Evolutionary conservation across 1,284 basidiomycete genomes (phyloP), one percentile per base, ranked within the genome.

Genomic region (Tylopilus sp.): DNA sequence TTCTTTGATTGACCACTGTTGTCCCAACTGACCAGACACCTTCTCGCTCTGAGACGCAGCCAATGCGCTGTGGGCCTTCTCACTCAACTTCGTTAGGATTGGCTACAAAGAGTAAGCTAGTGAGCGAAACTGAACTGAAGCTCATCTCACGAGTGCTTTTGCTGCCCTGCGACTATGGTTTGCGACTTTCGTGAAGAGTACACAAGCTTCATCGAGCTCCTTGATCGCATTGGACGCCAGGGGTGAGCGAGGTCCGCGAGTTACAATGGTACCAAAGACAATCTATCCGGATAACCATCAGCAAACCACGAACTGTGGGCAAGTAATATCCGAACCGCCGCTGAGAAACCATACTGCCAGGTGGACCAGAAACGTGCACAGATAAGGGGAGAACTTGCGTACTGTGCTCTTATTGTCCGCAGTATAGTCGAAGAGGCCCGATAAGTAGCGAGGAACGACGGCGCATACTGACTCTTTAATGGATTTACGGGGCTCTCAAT

Each of bases 261-360:
- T 80, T 0, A 85, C 81, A 13, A 87, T 76, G 6, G 82, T 79
- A 6, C 83, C 83, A 56, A 86, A 77, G 12, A 85, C 81, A 19
- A 86, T 73, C 82, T 85, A 46, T 25, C 23, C 15, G 21, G 12
- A 36, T 48, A 53, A 5, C 33, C 6, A 26, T 61, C 43, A 63
- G 44, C n/a, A 16, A 41, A 25, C 31, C 4, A 34, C 19, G 19
- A 37, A 23, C 36, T 11, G 34, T 35, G 6, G 50, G 38, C 19
- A 7, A 46, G 38, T 2, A 10, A 39, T 15, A 48, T n/a, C 69
- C 77, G 53, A 57, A 82, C 81, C 53, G 79, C 79, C 30, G 80
- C 77, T 8, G 79, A 80, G 56, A 87, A 82, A 10, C 76, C 78
- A 61, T 75, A 82, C 1, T 78, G 79, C 85, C 84, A 88, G 62